A percentile compares a stretch with the other conserved stretches of the same genome.
phyloP scores from a whole-genome alignment of 2,329 filamentous ascomycete species.

The Teratosphaeria zuluensis region DNA sequence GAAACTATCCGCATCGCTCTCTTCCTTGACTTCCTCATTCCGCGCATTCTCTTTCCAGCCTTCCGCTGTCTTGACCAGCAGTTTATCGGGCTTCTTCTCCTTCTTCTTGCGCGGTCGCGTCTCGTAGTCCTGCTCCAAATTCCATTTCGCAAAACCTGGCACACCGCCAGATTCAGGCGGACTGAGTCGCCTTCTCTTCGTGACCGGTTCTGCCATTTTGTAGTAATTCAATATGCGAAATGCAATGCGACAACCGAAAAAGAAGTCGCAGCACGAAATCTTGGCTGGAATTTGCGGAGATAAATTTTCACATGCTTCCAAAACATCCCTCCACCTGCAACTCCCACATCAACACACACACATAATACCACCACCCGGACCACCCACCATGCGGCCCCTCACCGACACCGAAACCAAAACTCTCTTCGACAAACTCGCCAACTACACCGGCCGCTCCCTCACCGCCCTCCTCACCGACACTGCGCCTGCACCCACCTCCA shows the following conservation, averaged over 20 bases:
- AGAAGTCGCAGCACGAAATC: background rate
- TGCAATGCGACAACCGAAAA: background rate
- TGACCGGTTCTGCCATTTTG: conserved; percentile 38
- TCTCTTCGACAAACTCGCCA: conserved; percentile 84
- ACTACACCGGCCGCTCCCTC: conserved; percentile 80
- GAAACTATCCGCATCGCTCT: conserved; percentile 53
- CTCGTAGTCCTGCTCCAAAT: conserved; percentile 88
- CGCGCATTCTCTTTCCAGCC: conserved; percentile 50
- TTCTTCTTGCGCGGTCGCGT: conserved; percentile 68
- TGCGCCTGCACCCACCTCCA: conserved; percentile 39
- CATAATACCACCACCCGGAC: background rate
- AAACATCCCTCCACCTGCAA: background rate
- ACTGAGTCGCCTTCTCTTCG: conserved; percentile 43
- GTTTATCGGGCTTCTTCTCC: conserved; percentile 38
- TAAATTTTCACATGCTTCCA: background rate
- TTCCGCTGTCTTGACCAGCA: conserved; percentile 80
- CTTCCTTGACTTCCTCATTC: conserved; percentile 31
- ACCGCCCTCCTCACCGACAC: conserved; percentile 56
- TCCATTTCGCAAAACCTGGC: conserved; percentile 56
- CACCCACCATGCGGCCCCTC: conserved; percentile 60
- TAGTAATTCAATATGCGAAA: background rate
- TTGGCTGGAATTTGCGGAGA: background rate
- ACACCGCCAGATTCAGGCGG: conserved; percentile 25
- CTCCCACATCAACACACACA: background rate
- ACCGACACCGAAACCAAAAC: conserved; percentile 71